Evolutionary conservation across 768 basidiomycete genomes (phyloP), one percentile per base, ranked within the genome.

Genomic region (Kondoa malvinella): DNA sequence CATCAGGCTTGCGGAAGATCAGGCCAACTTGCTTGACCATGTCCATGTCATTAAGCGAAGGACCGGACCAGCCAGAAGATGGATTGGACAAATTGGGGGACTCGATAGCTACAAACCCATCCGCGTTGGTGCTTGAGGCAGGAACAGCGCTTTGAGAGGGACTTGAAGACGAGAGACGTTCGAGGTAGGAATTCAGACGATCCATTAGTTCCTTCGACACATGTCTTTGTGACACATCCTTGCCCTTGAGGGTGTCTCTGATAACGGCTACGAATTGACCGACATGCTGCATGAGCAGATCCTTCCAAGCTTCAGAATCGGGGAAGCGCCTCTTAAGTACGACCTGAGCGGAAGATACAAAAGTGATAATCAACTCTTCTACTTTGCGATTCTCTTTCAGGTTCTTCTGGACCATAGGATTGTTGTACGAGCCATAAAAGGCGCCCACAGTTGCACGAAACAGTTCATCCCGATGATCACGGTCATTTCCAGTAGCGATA

Each of bases 301-400:
- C 76, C 76, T 96, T 97, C 92, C 92, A 96, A 26, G 84, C 87
- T 61, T 95, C 92, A 4, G 58, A 26, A 30, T 75, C 76, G 17
- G 82, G 82, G 1, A 92, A 79, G 1, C 87, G 82, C 78, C 95
- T 95, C 82, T 86, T 87, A 69, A 97, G 82, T 8, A 89, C 84
- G 30, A 83, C 82, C 1, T 89, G 90, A 1, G 94, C 88, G 65
- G 90, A 86, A 1, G 92, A 88, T 14, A 92, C 92, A 74, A 96
- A 96, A 82, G 88, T 88, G 64, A 99, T 81, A 68, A 99, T 94
- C 66, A 99, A 86, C 71, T 96, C 92, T 78, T 99, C 95, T 50
- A 96, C 89, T 79, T 94, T 95, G 59, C 95, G 83, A 76, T 89
- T 92, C 76, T 96, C 92, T 77, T 90, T 89, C 84, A 96, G 87